Base-by-base conservation (phyloP, 2,329 filamentous ascomycete genomes). In the Cladorrhinum sp. region DNA sequence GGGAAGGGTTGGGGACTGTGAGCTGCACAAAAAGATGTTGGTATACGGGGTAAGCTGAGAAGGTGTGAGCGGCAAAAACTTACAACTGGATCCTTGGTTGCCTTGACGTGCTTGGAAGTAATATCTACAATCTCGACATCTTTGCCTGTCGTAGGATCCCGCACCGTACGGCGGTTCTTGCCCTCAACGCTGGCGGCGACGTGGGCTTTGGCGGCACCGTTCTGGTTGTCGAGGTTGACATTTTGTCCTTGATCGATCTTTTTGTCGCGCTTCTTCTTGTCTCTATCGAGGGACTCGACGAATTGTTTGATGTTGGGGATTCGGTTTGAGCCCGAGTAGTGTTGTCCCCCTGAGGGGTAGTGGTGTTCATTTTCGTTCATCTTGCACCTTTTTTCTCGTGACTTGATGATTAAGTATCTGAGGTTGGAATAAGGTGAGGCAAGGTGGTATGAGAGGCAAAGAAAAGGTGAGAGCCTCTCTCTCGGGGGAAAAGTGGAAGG, bases 291-390 rank as follows among this genome's bases (percentile, higher is more conserved):
- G 65, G 84, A 84, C 57, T 90, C 83, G 66, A 96, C 82, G 66
- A 96, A 96, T 73, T 94, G 85, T 71, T 89, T 87, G 66, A 97
- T 89, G 59, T 92, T 96, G 6, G 94, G 94, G 57, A 98, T 86
- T 23, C 90, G 90, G 73, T 96, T 96, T 62, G 75, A 76, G 56
- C 88, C 92, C 28, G 90, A 94, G 79, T 96, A 97, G 73, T 92
- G 89, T 69, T 90, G 86, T 20, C 78, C 80, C 64, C 30, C 39
- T 20, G 76, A 71, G 33, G 81, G 80, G 66, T 75, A 72, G 2
- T 74, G 68, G 53, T 76, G 74, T 36, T 80, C 74, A 26, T 79
- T 63, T 51, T 70, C 60, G 61, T 77, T 72, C 76, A 79, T 80
- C 16, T 28, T 66, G 36, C 6, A n/a, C n/a, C n/a, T n/a, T 10